Evolutionary conservation across 2,329 filamentous ascomycete species (phyloP), one percentile per base, ranked within the genome.

Genomic region (Alternaria viburni): DNA sequence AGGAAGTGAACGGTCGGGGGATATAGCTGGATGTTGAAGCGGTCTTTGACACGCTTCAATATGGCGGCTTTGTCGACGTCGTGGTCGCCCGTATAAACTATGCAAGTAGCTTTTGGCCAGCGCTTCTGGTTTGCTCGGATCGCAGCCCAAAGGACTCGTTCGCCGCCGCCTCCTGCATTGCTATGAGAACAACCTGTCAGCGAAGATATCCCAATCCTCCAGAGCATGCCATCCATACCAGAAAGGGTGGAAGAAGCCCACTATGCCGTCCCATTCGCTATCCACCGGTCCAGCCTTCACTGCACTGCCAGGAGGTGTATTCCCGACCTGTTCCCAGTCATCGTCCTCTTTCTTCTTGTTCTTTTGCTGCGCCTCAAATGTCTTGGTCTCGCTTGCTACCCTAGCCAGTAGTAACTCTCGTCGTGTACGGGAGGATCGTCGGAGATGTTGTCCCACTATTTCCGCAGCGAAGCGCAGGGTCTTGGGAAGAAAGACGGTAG

Each of bases 181-280:
- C 92, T 96, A 64, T 41, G 36, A 25, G 30, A n/a, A 12, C 12
- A 19, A n/a, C 26, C 30, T 59, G 62, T 78, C 44, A 79, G 21
- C 21, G 21, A 21, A 21, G 21, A 21, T 21, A 21, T 21, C 21
- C 21, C 21, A 21, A 21, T 21, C 21, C 21, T 21, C 21, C 21
- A 21, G 21, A 11, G 21, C 45, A 26, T 23, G 30, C 32, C 43
- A 55, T 54, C 76, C 86, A 67, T 84, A 95, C 92, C 96, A 98
- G 80, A 97, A 99, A 1, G 96, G 96, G 80, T 99, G 96, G 78
- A 99, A 97, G 86, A 99, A 98, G 50, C 93, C 96, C 66, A 98
- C 88, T 57, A 97, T 89, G 30, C 94, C 94, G 65, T 90, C 85
- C 92, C 92, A 97, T 49, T 91, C 86, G 69, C 86, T 83, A 62